Evolutionary conservation across 106 monocot species (phyloP).

Genomic region (Allium fistulosum): DNA sequence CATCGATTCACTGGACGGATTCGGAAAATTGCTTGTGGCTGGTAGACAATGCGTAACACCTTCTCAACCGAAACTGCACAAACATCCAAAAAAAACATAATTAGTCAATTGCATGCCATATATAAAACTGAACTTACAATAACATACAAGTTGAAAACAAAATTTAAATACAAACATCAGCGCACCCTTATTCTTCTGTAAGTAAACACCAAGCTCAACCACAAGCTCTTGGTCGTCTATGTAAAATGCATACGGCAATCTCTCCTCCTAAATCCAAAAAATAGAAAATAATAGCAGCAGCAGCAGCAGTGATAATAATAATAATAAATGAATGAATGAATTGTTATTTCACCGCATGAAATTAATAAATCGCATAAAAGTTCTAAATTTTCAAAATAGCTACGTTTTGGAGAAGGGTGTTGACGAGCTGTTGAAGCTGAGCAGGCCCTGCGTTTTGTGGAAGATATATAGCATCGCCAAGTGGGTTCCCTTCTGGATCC

Average conservation of each 20-base stretch:
- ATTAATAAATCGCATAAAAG: neutral
- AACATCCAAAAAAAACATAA: neutral
- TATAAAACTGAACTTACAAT: no score
- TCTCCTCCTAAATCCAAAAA: slow-evolving; percentile 57
- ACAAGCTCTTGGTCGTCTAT: slow-evolving; percentile 82
- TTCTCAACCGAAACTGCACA: slow-evolving; percentile 84
- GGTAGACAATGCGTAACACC: slow-evolving; percentile 72
- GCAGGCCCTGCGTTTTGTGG: slow-evolving; percentile 62
- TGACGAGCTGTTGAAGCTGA: slow-evolving; percentile 90
- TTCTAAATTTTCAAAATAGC: neutral
- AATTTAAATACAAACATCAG: neutral
- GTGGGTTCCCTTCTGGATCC: slow-evolving; percentile 64
- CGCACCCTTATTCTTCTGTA: slow-evolving; percentile 71
- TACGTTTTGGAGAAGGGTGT: slow-evolving; percentile 83
- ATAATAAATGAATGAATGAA: neutral
- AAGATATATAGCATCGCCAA: slow-evolving; percentile 62
- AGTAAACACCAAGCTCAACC: slow-evolving; percentile 50
- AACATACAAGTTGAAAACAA: no score
- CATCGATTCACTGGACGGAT: slow-evolving; percentile 89
- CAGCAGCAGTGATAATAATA: neutral
- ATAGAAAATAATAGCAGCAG: neutral
- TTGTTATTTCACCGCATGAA: neutral
- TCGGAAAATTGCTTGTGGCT: slow-evolving; percentile 90
- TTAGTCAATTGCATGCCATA: no score
- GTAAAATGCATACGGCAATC: slow-evolving; percentile 87